phyloP scores from a whole-genome alignment of 768 basidiomycete species.

The Epithele typhae region DNA sequence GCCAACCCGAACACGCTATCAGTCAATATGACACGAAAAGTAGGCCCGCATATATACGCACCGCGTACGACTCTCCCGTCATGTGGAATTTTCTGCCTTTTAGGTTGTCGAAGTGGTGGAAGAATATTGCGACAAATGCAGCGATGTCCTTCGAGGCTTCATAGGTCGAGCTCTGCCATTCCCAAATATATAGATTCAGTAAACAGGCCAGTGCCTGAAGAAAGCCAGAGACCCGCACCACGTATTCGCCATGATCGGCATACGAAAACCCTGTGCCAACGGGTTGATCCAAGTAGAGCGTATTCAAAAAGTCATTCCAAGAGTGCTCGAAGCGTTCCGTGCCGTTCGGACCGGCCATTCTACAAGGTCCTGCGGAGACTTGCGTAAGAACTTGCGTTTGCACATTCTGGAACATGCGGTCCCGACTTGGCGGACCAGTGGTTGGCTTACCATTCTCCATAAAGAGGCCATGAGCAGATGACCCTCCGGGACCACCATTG shows the following conservation, averaged over 20 bases:
- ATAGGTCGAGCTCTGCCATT: no score
- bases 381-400: no score
- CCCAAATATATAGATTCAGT: no score
- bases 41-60: conserved; percentile 31
- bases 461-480: conserved; percentile 30
- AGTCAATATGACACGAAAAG: neutral
- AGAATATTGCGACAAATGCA: conserved; percentile 64
- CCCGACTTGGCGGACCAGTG: no score
- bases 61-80: conserved; percentile 45
- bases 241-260: conserved; percentile 49
- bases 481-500: conserved; percentile 30
- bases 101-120: conserved; percentile 64
- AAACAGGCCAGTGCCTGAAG: no score
- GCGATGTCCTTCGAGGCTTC: conserved; percentile 66
- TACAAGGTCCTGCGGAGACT: neutral
- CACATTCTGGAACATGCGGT: no score
- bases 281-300: conserved; percentile 41
- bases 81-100: conserved; percentile 46
- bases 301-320: conserved; percentile 64
- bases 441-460: conserved; percentile 47
- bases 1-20: neutral
- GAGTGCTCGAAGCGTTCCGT: conserved; percentile 31
- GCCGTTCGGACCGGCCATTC: neutral
- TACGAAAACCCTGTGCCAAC: conserved; percentile 31
- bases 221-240: conserved; percentile 33